Evolutionary conservation across 148 eudicot genomes (phyloP), one percentile per base, ranked within the genome.

Genomic region (Gaultheria prostrata): DNA sequence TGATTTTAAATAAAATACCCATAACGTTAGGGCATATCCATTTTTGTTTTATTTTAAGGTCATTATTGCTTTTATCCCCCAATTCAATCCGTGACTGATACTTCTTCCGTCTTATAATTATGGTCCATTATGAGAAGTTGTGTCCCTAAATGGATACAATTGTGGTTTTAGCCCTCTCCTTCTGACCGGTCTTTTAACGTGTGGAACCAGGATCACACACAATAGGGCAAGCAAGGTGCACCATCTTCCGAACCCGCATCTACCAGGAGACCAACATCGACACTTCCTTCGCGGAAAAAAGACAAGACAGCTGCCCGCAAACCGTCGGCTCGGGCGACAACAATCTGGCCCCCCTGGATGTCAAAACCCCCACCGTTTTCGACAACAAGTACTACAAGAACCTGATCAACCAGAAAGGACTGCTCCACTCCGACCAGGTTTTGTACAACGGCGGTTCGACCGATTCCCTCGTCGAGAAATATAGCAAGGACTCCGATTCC

Each of bases 211-310:
- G 94, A 53, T 76, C 93, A 3, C 95, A 92, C 85, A 92, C 95
- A 28, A 92, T 92, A n/a, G 95, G 95, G 7, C 87, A 83, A 78
- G 93, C 93, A 83, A 86, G 95, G 82, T 92, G 95, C 77, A 48
- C 81, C 0, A 35, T 35, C 71, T 92, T 92, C 85, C 79, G 95
- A 79, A 26, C 88, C 14, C 95, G 84, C 57, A 85, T 92, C 49
- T 90, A 92, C 89, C 91, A 89, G 73, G 90, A 89, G 17, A 87
- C 89, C 81, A 89, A 77, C 78, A 82, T 91, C 21, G 89, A 91
- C 15, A 59, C 83, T 15, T 86, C 91, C 17, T 84, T 89, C 2
- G 93, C 92, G 0, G 71, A 77, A 6, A 84, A 57, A 72, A 86
- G 86, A 85, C 88, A 88, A 72, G 14, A 21, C 0, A 91, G 49